These are phyloP conservation scores for Plantago elongata DNA, from an alignment of 257 asterid species.

Conservation along the genomic window DNA sequence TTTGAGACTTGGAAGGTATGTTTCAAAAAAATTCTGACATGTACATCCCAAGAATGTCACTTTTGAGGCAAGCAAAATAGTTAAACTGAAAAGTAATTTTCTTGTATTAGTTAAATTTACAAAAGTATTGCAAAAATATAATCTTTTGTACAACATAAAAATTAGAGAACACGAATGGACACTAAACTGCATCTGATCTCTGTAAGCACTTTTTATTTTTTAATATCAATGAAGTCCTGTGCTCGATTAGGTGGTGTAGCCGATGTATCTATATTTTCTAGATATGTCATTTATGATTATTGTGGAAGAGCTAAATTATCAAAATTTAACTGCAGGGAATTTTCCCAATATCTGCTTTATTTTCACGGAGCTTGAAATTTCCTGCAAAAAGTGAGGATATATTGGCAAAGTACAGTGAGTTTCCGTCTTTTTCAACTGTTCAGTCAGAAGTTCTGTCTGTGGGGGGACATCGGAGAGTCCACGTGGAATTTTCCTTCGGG, in stretches of 20 bases:
- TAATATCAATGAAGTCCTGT: neutral
- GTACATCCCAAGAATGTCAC: no score
- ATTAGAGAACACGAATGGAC: no score
- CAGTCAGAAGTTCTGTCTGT: constrained; percentile 28
- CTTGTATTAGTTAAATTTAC: no score
- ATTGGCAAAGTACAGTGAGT: constrained; percentile 36
- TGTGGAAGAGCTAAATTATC: neutral
- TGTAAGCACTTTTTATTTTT: no score
- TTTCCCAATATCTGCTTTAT: constrained; percentile 63
- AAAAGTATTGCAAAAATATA: no score
- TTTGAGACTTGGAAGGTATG: constrained; percentile 73
- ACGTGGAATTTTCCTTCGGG: constrained; percentile 80
- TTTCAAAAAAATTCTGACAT: no score
- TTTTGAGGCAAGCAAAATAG: no score
- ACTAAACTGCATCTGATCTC: no score
- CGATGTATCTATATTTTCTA: neutral
- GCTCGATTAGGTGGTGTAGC: neutral
- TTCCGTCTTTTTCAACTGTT: constrained; percentile 48
- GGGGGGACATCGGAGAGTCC: constrained; percentile 62
- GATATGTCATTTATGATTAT: constrained; percentile 11
- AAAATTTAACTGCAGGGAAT: constrained; percentile 56
- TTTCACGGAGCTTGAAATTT: constrained; percentile 77
- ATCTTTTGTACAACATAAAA: no score
- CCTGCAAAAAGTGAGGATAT: constrained; percentile 48
- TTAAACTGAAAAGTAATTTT: no score